Evolutionary conservation across 371 early-diverging fungal genomes (phyloP).

Genomic region (Coemansia sp.): DNA sequence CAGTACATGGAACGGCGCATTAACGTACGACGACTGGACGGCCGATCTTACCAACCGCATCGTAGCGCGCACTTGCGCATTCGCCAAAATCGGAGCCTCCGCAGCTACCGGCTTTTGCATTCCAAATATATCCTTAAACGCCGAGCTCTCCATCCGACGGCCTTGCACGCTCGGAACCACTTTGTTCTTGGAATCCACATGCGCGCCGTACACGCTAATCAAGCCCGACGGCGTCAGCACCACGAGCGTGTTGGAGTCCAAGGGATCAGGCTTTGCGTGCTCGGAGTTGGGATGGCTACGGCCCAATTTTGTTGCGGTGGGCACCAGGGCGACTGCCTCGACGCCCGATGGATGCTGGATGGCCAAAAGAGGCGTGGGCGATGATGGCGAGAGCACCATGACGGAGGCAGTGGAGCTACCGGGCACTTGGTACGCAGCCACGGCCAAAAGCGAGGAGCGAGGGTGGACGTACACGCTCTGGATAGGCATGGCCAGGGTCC

Average conservation of each 20-base stretch:
- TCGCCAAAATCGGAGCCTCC: not conserved
- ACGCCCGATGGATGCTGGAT: constrained; percentile 28
- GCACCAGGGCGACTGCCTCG: constrained; percentile 39
- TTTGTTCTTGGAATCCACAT: not conserved
- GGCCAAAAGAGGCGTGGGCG: constrained; percentile 28
- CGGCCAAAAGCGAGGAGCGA: constrained; percentile 20
- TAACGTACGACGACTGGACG: constrained; percentile 30
- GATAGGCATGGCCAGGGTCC: constrained; percentile 38
- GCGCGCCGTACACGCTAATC: constrained; percentile 32
- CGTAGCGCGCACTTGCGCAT: constrained; percentile 20
- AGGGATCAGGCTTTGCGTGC: constrained; percentile 26
- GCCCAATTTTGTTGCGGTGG: constrained; percentile 12
- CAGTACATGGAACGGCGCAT: constrained; percentile 41
- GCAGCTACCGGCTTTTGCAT: not conserved
- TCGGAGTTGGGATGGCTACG: constrained; percentile 22
- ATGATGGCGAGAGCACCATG: constrained; percentile 25
- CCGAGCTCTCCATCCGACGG: constrained; percentile 14
- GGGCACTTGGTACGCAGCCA: constrained; percentile 32
- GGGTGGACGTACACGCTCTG: constrained; percentile 30
- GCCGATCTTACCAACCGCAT: constrained; percentile 42
- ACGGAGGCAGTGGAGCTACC: constrained; percentile 14
- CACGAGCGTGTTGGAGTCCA: constrained; percentile 27
- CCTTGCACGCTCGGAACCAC: not conserved
- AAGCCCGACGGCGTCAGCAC: constrained; percentile 38
- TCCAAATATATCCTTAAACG: constrained; percentile 35